Evolutionary conservation across 2,329 filamentous ascomycete species (phyloP), one percentile per base, ranked within the genome.

Genomic region (Penicillium psychrosexuale): DNA sequence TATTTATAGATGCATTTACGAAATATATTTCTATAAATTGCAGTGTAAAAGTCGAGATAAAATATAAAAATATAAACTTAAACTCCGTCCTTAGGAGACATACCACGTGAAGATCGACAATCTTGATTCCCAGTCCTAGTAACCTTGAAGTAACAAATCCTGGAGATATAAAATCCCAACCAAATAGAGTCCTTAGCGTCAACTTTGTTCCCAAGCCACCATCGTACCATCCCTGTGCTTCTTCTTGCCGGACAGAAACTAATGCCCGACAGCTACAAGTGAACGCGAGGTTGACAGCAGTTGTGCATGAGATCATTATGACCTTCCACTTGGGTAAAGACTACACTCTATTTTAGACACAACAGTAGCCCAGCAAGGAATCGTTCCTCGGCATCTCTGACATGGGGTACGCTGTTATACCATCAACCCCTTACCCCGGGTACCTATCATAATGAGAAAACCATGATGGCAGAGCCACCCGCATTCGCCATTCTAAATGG

Each of bases 401-500:
- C 49, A 30, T 39, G 15, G 15, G 13, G 12, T 12, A 9, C 7
- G 30, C 12, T 30, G 15, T 19, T 17, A 19, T 17, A 46, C 4
- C 22, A 3, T 31, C 15, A 24, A 15, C 3, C 1, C 30, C n/a
- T 28, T 22, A 12, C 5, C 28, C 13, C 24, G 33, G 5, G 30
- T 37, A 44, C 62, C 54, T 37, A 44, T 64, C 55, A 61, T 57
- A n/a, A 55, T 65, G 60, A 64, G 55, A 39, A 43, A 42, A 62
- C 11, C 13, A 59, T 64, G 63, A 65, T 62, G 48, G 42, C 37
- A 54, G 49, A 44, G 56, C 55, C 53, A 59, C 43, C 30, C 56
- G 44, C 57, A 52, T 53, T 43, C 28, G 9, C 12, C 2, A 12
- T 27, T 15, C n/a, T 17, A 34, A 31, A 52, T 42, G 55, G 47